Conservation (phyloP, 257 asterid species). For the Solanum megistacrolobum region DNA sequence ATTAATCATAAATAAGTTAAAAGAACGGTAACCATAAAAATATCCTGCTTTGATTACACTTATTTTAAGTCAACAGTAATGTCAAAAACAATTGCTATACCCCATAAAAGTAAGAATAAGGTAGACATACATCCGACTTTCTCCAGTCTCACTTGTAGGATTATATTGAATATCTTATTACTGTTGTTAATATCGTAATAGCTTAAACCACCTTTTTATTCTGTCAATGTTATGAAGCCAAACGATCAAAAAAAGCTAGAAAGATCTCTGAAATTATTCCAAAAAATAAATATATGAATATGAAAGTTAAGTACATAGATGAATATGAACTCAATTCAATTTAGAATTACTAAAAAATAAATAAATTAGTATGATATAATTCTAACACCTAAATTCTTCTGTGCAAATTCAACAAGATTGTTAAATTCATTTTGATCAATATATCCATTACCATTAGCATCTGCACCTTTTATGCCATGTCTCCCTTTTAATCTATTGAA, state of each 20-base stretch:
- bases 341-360: background rate
- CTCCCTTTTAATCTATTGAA: background rate
- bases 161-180: too few species aligned
- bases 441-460: too few species aligned
- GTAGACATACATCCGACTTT: too few species aligned
- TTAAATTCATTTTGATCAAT: conserved; percentile 6
- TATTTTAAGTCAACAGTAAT: too few species aligned
- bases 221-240: background rate
- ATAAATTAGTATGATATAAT: background rate
- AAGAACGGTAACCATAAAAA: too few species aligned
- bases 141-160: too few species aligned
- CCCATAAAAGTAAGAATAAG: too few species aligned
- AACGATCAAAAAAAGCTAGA: background rate
- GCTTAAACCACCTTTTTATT: background rate
- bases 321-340: background rate
- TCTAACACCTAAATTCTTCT: conserved; percentile 19
- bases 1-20: too few species aligned
- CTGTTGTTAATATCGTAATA: too few species aligned
- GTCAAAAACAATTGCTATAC: too few species aligned
- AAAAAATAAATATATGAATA: background rate
- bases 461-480: too few species aligned
- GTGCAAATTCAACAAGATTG: conserved; percentile 24
- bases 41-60: too few species aligned
- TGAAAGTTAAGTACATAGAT: background rate
- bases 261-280: background rate